Evolutionary conservation across 306 rosid genomes (phyloP).

Genomic region (Erythrophleum fordii): DNA sequence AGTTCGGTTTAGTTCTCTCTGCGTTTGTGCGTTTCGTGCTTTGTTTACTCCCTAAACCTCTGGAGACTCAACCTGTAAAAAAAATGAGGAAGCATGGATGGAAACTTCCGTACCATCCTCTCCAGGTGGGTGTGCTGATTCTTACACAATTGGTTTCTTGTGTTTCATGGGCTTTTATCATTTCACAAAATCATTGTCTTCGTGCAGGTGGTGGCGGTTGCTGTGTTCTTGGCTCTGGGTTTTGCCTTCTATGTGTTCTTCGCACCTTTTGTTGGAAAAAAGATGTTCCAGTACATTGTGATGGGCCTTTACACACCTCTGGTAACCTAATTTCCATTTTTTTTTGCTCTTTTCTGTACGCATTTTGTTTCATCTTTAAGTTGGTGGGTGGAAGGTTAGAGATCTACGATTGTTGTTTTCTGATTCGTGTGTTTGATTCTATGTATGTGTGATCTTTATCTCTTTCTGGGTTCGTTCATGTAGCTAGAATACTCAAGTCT

Average conservation of each 20-base stretch:
- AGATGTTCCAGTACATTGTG: constrained; percentile 75
- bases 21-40: constrained; percentile 31
- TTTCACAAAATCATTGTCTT: constrained; percentile 8
- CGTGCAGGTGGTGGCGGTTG: constrained; percentile 92
- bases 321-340: constrained; percentile 52
- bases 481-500: constrained; percentile 9
- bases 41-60: constrained; percentile 27
- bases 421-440: constrained; percentile 43
- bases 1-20: constrained; percentile 35
- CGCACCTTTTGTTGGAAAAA: constrained; percentile 94
- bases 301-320: constrained; percentile 95
- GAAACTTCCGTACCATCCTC: constrained; percentile 98
- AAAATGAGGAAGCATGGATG: constrained; percentile 98
- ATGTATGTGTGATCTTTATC: constrained; percentile 2
- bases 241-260: constrained; percentile 98
- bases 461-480: constrained; percentile 34
- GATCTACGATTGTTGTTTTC: constrained; percentile 65
- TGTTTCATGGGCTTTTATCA: constrained; percentile 10
- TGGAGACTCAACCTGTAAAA: constrained; percentile 31
- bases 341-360: constrained; percentile 24
- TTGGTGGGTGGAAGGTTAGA: constrained; percentile 46
- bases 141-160: constrained; percentile 16
- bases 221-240: constrained; percentile 93
- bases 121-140: constrained; percentile 62
- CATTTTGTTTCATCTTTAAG: neutral